These are phyloP conservation scores for Colletotrichum coccodes DNA, from an alignment of 2,329 filamentous ascomycete species.

Conservation along the genomic window DNA sequence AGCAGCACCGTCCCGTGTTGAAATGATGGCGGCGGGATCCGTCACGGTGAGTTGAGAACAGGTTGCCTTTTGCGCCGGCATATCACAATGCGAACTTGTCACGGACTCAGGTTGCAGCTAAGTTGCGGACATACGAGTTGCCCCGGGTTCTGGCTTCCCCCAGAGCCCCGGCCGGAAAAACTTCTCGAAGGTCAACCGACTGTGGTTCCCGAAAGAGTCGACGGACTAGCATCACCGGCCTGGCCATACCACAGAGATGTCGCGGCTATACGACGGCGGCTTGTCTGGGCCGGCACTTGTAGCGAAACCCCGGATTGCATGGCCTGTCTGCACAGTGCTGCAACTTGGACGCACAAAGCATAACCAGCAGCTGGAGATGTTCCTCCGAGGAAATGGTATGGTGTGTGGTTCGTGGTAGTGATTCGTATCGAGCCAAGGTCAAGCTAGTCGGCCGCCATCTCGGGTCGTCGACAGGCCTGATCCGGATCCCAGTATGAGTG, in stretches of 20 bases:
- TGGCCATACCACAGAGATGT: slow-evolving; percentile 2
- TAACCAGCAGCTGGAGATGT: slow-evolving; percentile 5
- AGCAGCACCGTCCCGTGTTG: not conserved
- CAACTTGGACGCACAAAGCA: slow-evolving; percentile 6
- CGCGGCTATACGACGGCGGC: slow-evolving; percentile 4
- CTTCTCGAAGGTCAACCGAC: slow-evolving; percentile 11
- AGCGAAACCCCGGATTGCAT: not conserved
- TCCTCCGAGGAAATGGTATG: slow-evolving; percentile 5
- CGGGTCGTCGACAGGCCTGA: slow-evolving; percentile 1
- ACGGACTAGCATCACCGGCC: not conserved
- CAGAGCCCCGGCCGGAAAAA: not conserved
- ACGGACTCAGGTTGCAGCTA: not conserved
- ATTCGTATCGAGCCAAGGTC: not conserved
- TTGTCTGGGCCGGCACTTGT: not conserved
- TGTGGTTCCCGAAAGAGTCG: slow-evolving; percentile 10
- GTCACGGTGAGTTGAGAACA: not conserved
- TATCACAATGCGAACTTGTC: not conserved
- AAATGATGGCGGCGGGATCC: not conserved
- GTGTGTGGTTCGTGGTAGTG: not conserved
- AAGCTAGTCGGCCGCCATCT: slow-evolving; percentile 8
- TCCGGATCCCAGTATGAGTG: slow-evolving; percentile 14
- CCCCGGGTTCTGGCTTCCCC: not conserved
- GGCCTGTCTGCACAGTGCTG: not conserved
- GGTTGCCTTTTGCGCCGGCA: not conserved
- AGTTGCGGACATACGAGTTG: not conserved